These are phyloP conservation scores for Clonostachys rosea DNA, from an alignment of 2,329 filamentous ascomycete genomes.

Conservation along the genomic window DNA sequence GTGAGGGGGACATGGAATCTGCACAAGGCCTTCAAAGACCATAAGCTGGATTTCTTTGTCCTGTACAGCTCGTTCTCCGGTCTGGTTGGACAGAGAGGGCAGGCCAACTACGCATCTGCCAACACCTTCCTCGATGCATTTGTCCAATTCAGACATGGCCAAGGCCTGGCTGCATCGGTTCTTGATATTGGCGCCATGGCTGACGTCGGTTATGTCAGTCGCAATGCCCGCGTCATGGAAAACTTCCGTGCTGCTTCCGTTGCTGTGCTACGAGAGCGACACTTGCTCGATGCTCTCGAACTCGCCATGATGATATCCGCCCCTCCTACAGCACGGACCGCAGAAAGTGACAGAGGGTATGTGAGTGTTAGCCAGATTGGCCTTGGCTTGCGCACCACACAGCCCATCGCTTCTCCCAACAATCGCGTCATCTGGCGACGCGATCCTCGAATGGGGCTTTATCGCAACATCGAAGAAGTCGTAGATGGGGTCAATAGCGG, in stretches of 20 bases:
- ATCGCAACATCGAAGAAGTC: neutral
- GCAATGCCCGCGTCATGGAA: neutral
- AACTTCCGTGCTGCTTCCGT: too few relatives aligned
- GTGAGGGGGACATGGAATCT: conserved; percentile 26
- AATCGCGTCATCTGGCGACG: neutral
- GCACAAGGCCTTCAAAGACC: conserved; percentile 10
- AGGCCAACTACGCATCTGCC: conserved; percentile 29
- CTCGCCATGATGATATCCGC: neutral
- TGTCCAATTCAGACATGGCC: conserved; percentile 10
- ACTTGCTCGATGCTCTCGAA: neutral
- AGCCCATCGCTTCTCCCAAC: neutral
- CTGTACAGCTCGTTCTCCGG: conserved; percentile 20
- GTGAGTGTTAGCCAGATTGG: neutral
- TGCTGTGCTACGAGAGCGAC: neutral
- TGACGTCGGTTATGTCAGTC: neutral
- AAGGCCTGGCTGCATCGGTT: neutral
- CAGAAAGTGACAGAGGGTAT: neutral
- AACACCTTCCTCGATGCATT: conserved; percentile 30
- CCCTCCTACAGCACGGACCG: neutral
- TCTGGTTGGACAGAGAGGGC: conserved; percentile 18
- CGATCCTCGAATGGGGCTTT: neutral
- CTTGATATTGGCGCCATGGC: neutral
- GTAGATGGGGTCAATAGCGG: too few relatives aligned
- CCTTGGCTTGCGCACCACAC: neutral
- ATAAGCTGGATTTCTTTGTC: conserved; percentile 23